A percentile compares a stretch with the other conserved stretches of the same genome.
These are phyloP conservation scores for Globisporangium perplexum DNA, from an alignment of 352 stramenopile genomes.

Conservation along the genomic window DNA sequence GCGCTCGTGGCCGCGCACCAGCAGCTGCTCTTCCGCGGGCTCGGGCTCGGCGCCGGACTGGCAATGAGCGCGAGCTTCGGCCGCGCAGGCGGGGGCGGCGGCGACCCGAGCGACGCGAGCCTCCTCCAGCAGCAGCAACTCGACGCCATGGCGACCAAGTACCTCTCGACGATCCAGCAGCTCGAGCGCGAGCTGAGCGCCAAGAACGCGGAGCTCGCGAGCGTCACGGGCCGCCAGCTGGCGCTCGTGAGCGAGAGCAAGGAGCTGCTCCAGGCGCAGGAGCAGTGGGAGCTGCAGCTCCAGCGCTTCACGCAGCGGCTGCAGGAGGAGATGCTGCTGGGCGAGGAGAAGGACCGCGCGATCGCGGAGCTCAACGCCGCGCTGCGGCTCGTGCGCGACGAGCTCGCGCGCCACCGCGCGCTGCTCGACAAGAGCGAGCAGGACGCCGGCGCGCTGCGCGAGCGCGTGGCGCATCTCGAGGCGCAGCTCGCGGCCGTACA, in stretches of 20 bases:
- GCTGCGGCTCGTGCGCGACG: conserved; percentile 38
- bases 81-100: conserved; percentile 1
- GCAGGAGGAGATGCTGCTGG: conserved; percentile 54
- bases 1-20: conserved; percentile 63
- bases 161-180: conserved; percentile 57
- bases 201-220: conserved; percentile 54
- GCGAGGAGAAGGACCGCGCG: conserved; percentile 60
- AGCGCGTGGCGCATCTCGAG: conserved; percentile 39
- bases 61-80: conserved; percentile 7
- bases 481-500: conserved; percentile 54
- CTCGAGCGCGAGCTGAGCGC: conserved; percentile 65
- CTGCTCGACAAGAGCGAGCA: conserved; percentile 50
- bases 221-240: conserved; percentile 50
- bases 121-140: conserved; percentile 16
- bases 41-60: conserved; percentile 14
- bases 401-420: conserved; percentile 47
- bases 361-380: conserved; percentile 59
- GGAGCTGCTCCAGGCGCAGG: conserved; percentile 53
- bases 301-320: conserved; percentile 48
- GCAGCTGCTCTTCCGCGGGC: conserved; percentile 51
- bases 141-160: conserved; percentile 30
- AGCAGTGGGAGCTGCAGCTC: conserved; percentile 54
- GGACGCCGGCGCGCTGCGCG: conserved; percentile 30
- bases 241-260: conserved; percentile 71
- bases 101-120: not conserved